Evolutionary conservation across 164 flowering plant species (phyloP), one percentile per base, ranked within the genome.

Genomic region (Santalum album): DNA sequence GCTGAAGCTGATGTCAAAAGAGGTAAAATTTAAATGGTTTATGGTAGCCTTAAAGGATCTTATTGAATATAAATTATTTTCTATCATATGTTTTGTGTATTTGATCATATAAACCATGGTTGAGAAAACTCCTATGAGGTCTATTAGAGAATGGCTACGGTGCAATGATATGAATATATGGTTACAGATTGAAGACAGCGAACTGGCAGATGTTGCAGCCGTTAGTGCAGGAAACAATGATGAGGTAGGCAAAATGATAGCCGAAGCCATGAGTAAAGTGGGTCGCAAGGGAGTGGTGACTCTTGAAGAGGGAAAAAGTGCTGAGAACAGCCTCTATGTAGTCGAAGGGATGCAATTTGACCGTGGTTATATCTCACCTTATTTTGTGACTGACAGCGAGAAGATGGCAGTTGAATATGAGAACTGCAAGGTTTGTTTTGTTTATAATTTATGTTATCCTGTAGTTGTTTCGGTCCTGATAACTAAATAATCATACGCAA

Each of bases 341-440:
- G 97, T 90, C 7, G 96, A 94, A 60, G 97, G 99, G 39, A 94
- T 90, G 99, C 97, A 94, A 58, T 94, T 94, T 68, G 97, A 90
- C 21, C 88, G 97, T 54, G 99, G 99, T 32, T 94, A 85, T 54
- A 82, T 87, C 59, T 87, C 99, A 49, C 99, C 99, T 20, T 90
- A 90, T 65, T 94, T 94, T 59, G 95, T 94, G 0, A 94, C 97
- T 17, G 97, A 94, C 50, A 80, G 84, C 55, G 97, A 94, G 75
- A 94, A 90, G 67, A 90, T 87, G 96, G 29, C 87, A 0, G 96
- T 84, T 57, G 99, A 94, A 63, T 94, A 58, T 61, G 97, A 94
- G 46, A 90, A 90, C 72, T 92, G 96, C 81, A 87, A 94, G 87
- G 97, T 89, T 59, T 27, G 61, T 25, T 23, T 35, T 6, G 19